phyloP scores from a whole-genome alignment of 1,284 basidiomycete genomes.

The Trichosporon sp. region DNA sequence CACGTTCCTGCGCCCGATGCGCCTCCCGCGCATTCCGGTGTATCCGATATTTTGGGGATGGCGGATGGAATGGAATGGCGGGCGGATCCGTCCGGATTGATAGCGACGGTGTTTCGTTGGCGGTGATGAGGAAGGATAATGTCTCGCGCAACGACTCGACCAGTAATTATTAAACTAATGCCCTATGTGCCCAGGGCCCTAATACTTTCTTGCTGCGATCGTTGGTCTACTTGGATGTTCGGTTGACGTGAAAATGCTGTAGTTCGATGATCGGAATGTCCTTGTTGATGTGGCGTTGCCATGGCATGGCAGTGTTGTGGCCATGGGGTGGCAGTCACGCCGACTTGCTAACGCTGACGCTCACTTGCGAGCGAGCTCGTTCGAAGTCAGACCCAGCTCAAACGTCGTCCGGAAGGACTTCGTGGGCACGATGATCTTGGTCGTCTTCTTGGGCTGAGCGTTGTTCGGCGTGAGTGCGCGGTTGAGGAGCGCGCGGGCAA shows the following conservation, averaged over 20 bases:
- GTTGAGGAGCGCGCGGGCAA: conserved; percentile 36
- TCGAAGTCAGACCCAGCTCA: conserved; percentile 37
- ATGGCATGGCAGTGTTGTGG: neutral
- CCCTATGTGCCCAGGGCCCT: neutral
- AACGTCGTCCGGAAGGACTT: conserved; percentile 43
- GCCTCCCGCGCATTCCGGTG: too few species aligned
- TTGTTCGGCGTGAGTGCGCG: conserved; percentile 19
- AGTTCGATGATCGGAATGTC: too few species aligned
- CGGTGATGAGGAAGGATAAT: neutral
- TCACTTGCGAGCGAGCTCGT: conserved; percentile 32
- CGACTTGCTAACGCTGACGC: too few species aligned
- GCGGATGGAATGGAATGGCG: too few species aligned
- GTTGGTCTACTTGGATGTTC: too few species aligned
- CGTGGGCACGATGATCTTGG: conserved; percentile 42
- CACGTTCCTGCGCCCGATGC: too few species aligned
- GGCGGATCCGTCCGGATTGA: neutral
- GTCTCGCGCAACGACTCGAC: too few species aligned
- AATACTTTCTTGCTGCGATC: neutral
- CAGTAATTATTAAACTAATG: neutral
- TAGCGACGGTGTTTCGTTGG: neutral
- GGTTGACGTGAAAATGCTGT: too few species aligned
- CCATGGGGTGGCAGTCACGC: too few species aligned
- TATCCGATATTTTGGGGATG: neutral
- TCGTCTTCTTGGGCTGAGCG: conserved; percentile 19
- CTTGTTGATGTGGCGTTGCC: too few species aligned